A percentile compares a stretch with the other conserved stretches of the same genome.
Evolutionary conservation across 2,329 filamentous ascomycete genomes (phyloP).

Genomic region (Beauveria pseudobassiana): DNA sequence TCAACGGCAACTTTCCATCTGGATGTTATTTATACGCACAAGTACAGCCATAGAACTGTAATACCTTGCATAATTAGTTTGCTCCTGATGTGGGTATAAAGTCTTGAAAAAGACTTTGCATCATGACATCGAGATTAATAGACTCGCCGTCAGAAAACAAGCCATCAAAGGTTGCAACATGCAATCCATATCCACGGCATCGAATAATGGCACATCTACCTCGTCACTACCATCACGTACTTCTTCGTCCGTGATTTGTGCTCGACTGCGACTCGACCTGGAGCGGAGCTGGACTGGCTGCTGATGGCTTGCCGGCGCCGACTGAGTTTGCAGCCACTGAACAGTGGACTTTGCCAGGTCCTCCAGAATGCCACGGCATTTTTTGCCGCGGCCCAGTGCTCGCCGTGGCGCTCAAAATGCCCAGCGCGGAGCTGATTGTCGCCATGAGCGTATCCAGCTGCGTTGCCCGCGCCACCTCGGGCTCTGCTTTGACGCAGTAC

Average conservation of each 20-base stretch:
- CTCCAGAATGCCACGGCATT: slow-evolving; percentile 36
- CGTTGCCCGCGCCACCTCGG: slow-evolving; percentile 29
- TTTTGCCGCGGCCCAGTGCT: slow-evolving; percentile 45
- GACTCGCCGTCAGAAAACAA: slow-evolving; percentile 22
- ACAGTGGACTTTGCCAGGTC: slow-evolving; percentile 27
- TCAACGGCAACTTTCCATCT: not conserved
- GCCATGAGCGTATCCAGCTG: slow-evolving; percentile 32
- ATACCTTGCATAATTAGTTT: no score
- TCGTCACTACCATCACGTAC: not conserved
- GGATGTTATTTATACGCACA: not conserved
- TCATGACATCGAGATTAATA: slow-evolving; percentile 25
- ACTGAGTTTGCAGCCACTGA: slow-evolving; percentile 19
- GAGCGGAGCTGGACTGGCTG: not conserved
- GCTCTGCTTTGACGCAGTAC: slow-evolving; percentile 41
- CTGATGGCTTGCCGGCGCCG: not conserved
- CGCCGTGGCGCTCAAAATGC: slow-evolving; percentile 41
- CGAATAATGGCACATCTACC: not conserved
- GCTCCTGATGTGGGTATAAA: slow-evolving; percentile 23
- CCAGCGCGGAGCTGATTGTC: slow-evolving; percentile 34
- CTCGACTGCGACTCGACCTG: not conserved
- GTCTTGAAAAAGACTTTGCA: slow-evolving; percentile 28
- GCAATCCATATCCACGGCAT: not conserved
- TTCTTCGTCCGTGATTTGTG: not conserved
- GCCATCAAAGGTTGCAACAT: slow-evolving; percentile 18
- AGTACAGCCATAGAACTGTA: no score